Conservation (phyloP, 2,329 filamentous ascomycete species). For the Penicillium sp. region DNA sequence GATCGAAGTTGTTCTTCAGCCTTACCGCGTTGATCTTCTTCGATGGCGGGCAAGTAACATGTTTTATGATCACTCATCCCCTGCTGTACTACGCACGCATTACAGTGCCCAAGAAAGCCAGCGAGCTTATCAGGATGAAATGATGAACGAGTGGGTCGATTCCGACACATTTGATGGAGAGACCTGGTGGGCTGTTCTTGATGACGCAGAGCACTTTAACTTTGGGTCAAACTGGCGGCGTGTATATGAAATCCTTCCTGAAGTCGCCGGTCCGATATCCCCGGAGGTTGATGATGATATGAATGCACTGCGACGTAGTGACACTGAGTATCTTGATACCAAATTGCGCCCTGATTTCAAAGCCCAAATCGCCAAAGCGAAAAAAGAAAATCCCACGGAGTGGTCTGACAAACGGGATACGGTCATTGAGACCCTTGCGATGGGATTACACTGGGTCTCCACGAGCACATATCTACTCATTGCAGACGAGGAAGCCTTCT, state of each 20-base stretch:
- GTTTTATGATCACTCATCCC: neutral
- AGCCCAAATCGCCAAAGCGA: neutral
- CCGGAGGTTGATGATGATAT: neutral
- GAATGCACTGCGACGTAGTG: neutral
- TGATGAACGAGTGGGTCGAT: neutral
- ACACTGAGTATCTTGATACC: neutral
- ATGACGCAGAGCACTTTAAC: neutral
- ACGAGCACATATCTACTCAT: constrained; percentile 9
- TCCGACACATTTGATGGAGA: neutral
- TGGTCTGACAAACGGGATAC: constrained; percentile 3
- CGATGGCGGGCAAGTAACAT: neutral
- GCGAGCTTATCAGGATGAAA: neutral
- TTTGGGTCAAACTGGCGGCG: constrained; percentile 4
- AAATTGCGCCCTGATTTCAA: neutral
- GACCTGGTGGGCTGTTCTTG: neutral
- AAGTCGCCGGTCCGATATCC: neutral
- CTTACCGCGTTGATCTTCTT: neutral
- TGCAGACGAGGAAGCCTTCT: constrained; percentile 18
- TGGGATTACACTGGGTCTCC: neutral
- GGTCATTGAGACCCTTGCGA: neutral
- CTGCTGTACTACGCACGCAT: neutral
- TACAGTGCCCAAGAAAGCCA: neutral
- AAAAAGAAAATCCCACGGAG: neutral
- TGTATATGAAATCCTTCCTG: constrained; percentile 8
- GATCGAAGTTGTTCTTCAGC: neutral